phyloP scores from a whole-genome alignment of 2,329 filamentous ascomycete species.

The Phaeosphaeria sp. region DNA sequence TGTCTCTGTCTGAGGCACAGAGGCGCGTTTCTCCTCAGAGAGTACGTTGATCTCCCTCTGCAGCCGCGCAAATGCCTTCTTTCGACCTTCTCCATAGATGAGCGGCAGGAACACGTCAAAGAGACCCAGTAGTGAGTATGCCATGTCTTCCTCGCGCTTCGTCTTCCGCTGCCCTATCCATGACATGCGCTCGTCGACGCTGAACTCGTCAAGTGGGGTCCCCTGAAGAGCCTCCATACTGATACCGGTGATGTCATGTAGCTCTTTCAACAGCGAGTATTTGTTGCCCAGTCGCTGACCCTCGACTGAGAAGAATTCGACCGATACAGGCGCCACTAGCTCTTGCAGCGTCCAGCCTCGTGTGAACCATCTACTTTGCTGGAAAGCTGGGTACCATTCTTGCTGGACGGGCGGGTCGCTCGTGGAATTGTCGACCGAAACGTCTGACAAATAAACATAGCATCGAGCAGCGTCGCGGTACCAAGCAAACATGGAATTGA shows the following conservation, averaged over 20 bases:
- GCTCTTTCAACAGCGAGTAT: not conserved
- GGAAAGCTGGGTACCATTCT: not conserved
- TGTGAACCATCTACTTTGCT: not conserved
- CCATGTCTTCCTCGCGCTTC: conserved; percentile 16
- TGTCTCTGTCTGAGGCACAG: no score
- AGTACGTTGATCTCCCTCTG: not conserved
- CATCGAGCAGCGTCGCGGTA: not conserved
- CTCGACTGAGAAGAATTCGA: conserved; percentile 9
- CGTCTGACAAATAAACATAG: conserved; percentile 5
- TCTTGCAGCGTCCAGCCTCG: not conserved
- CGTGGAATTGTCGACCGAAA: not conserved
- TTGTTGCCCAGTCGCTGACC: not conserved
- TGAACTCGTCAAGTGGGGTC: conserved; percentile 6
- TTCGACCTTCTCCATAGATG: not conserved
- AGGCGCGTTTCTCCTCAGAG: no score
- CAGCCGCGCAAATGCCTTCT: not conserved
- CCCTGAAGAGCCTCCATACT: conserved; percentile 5
- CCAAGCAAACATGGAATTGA: not conserved
- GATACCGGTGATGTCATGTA: conserved; percentile 11
- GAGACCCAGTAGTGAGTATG: not conserved
- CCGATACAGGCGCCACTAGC: conserved; percentile 3
- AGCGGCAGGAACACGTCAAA: not conserved
- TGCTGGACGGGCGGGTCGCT: not conserved
- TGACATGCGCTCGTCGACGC: conserved; percentile 11
- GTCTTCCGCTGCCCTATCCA: conserved; percentile 23